Conservation (phyloP, 106 monocot species). For the Agapanthus africanus region DNA sequence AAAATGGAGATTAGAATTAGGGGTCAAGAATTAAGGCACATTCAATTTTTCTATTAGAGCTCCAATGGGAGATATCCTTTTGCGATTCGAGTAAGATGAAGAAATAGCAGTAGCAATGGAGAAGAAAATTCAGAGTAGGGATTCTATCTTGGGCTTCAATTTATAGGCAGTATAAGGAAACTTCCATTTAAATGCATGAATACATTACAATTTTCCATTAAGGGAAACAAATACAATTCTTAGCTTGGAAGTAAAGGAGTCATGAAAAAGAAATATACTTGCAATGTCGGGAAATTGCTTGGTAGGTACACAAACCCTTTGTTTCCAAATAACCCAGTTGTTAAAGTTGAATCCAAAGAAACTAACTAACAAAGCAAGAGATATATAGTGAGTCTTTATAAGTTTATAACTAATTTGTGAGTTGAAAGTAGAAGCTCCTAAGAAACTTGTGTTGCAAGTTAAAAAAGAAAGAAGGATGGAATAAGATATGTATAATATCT, state of each 20-base stretch:
- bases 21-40: too few relatives aligned
- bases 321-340: background rate
- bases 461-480: too few relatives aligned
- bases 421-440: background rate
- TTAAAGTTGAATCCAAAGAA: too few relatives aligned
- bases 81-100: too few relatives aligned
- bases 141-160: too few relatives aligned
- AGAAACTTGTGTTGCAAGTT: background rate
- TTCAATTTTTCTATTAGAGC: too few relatives aligned
- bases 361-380: background rate
- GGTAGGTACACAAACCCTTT: background rate
- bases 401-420: too few relatives aligned
- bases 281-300: background rate
- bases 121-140: too few relatives aligned
- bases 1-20: too few relatives aligned
- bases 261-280: background rate
- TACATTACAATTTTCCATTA: background rate
- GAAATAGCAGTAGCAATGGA: too few relatives aligned
- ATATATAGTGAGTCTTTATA: background rate
- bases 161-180: background rate
- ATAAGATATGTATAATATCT: too few relatives aligned
- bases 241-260: conserved; percentile 3
- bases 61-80: too few relatives aligned
- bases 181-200: background rate
- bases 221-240: background rate